Evolutionary conservation across 2,329 filamentous ascomycete species (phyloP).

Genomic region (Pestalotiopsis sp.): DNA sequence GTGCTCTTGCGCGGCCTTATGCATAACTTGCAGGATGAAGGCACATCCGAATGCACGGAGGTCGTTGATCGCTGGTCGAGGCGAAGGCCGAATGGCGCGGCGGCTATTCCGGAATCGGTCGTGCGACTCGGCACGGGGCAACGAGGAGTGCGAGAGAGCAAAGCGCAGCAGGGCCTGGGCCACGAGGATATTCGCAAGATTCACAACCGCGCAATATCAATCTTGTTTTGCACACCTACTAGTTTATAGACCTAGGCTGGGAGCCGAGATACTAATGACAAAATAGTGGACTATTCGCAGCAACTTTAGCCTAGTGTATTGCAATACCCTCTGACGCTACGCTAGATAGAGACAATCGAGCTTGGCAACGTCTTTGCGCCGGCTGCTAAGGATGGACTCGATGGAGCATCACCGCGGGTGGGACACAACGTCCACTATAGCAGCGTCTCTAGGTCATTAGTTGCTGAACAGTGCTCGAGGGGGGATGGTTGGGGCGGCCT

Average conservation of each 20-base stretch:
- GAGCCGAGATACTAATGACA: neutral
- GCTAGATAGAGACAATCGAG: neutral
- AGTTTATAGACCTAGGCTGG: neutral
- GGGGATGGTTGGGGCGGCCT: too few relatives aligned
- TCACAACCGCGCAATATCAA: neutral
- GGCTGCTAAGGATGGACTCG: neutral
- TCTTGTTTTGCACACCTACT: neutral
- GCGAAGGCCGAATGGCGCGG: neutral
- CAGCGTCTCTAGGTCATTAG: neutral
- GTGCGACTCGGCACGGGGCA: neutral
- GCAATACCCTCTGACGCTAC: neutral
- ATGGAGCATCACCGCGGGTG: neutral
- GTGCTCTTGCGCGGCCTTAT: neutral
- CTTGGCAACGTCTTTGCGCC: neutral
- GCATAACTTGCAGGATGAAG: neutral
- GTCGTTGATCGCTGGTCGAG: neutral
- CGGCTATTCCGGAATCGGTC: neutral
- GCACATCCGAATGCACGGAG: neutral
- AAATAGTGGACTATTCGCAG: neutral
- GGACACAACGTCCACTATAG: neutral
- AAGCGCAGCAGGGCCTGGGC: neutral
- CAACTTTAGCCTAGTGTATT: neutral
- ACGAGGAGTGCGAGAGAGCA: neutral
- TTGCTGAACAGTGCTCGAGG: too few relatives aligned
- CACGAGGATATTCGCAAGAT: neutral